These are phyloP conservation scores for Nigrospora oryzae DNA, from an alignment of 2,329 filamentous ascomycete genomes.

Conservation along the genomic window DNA sequence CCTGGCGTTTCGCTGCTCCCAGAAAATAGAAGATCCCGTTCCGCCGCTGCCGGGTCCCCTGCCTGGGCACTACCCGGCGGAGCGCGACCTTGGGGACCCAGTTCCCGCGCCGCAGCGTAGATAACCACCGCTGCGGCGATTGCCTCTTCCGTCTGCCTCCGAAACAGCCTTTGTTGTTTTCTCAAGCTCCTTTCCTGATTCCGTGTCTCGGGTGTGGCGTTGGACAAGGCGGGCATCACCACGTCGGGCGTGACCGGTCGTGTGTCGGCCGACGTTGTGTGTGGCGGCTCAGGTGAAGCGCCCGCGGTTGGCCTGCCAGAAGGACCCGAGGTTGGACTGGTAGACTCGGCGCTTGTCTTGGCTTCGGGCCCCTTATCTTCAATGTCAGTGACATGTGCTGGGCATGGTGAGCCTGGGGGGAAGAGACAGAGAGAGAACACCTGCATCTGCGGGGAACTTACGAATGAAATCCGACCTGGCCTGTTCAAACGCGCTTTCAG, in stretches of 20 bases:
- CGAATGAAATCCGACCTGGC: background rate
- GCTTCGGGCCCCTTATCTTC: slow-evolving; percentile 1
- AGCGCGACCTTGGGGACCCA: background rate
- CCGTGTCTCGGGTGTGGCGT: slow-evolving; percentile 1
- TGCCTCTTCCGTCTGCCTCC: slow-evolving; percentile 2
- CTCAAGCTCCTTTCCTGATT: slow-evolving; percentile 3
- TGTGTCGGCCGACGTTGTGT: background rate
- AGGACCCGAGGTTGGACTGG: slow-evolving; percentile 6
- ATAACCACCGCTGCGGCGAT: slow-evolving; percentile 5
- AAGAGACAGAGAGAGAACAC: background rate
- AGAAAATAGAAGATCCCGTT: background rate
- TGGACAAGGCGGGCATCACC: slow-evolving; percentile 2
- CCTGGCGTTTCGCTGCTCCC: slow-evolving; percentile 4
- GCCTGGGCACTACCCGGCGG: slow-evolving; percentile 5
- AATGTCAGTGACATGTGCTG: background rate
- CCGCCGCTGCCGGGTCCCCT: background rate
- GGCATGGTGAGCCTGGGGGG: background rate
- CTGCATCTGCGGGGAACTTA: background rate
- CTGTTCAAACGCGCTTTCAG: background rate
- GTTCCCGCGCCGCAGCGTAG: slow-evolving; percentile 2
- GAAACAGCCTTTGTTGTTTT: background rate
- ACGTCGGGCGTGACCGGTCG: slow-evolving; percentile 1
- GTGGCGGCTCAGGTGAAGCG: background rate
- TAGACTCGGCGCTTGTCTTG: slow-evolving; percentile 4
- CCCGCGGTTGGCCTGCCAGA: slow-evolving; percentile 6